phyloP scores from a whole-genome alignment of 1,139 yeast genomes.

The Zygoascus hellenicus region DNA sequence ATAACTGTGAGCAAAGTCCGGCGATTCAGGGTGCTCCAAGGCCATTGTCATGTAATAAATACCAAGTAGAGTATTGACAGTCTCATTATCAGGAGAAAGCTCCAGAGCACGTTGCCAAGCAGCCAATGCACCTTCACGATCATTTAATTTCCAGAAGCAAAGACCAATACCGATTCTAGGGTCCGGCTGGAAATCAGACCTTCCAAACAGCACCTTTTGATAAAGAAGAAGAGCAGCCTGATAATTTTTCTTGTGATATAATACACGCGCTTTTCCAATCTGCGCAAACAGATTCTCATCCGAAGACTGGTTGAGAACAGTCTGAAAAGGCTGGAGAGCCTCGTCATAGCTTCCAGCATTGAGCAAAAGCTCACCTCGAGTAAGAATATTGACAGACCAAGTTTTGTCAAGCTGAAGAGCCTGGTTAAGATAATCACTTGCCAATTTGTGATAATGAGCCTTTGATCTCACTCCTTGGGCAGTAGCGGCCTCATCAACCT shows the following conservation, averaged over 20 bases:
- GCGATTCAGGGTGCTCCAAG: conserved; percentile 36
- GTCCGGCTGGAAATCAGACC: conserved; percentile 75
- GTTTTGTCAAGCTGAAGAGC: conserved; percentile 38
- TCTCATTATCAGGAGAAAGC: conserved; percentile 54
- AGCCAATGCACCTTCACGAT: conserved; percentile 63
- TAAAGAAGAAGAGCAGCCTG: conserved; percentile 69
- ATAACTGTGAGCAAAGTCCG: conserved; percentile 33
- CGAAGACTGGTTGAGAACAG: conserved; percentile 32
- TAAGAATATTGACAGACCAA: conserved; percentile 48
- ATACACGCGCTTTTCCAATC: conserved; percentile 77
- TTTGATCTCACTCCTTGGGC: conserved; percentile 19
- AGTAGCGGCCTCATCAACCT: conserved; percentile 25
- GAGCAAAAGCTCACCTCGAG: conserved; percentile 51
- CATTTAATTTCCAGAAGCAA: conserved; percentile 86
- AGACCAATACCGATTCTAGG: conserved; percentile 94
- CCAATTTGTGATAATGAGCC: conserved; percentile 26
- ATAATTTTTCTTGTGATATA: conserved; percentile 68
- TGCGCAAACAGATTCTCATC: conserved; percentile 66
- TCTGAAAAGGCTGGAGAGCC: conserved; percentile 44
- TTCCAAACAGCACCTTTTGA: conserved; percentile 71
- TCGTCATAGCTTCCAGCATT: conserved; percentile 60
- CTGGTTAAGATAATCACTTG: conserved; percentile 29
- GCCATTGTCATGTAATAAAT: conserved; percentile 64
- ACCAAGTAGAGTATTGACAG: conserved; percentile 61
- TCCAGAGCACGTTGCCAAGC: conserved; percentile 83